Evolutionary conservation across 257 asterid genomes (phyloP).

Genomic region (Ballota nigra): DNA sequence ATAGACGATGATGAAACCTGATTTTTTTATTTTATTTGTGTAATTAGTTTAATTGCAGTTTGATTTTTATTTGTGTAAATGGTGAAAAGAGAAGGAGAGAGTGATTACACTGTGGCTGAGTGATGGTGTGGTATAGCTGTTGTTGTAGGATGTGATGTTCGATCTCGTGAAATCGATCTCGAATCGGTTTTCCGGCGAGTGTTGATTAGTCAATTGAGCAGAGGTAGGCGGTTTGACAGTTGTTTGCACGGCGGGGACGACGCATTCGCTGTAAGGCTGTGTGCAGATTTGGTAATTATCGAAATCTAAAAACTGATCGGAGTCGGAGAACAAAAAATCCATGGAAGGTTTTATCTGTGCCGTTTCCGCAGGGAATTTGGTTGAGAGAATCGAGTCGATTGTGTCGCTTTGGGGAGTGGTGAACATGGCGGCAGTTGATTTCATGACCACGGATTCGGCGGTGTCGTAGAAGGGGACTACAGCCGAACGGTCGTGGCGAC

Average conservation of each 20-base stretch:
- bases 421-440: slow-evolving; percentile 30
- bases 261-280: slow-evolving; percentile 33
- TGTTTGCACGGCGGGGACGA: slow-evolving; percentile 42
- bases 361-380: slow-evolving; percentile 28
- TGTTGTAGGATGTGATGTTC: slow-evolving; percentile 33
- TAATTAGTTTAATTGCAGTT: not conserved
- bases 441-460: slow-evolving; percentile 43
- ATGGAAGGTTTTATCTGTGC: slow-evolving; percentile 42
- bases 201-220: slow-evolving; percentile 19
- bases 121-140: slow-evolving; percentile 34
- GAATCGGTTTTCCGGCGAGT: slow-evolving; percentile 32
- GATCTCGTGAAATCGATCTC: slow-evolving; percentile 46
- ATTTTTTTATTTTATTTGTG: not conserved
- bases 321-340: slow-evolving; percentile 35
- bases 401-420: not conserved
- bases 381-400: slow-evolving; percentile 19
- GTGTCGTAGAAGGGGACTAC: slow-evolving; percentile 61
- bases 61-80: not conserved
- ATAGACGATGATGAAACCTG: slow-evolving; percentile 81
- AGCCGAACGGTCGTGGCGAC: slow-evolving; percentile 62
- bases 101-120: slow-evolving; percentile 53
- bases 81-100: not conserved
- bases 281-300: slow-evolving; percentile 30
- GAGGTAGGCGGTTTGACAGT: slow-evolving; percentile 26
- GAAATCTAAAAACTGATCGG: slow-evolving; percentile 43